phyloP scores from a whole-genome alignment of 306 rosid genomes.

The Vachellia collinsii region DNA sequence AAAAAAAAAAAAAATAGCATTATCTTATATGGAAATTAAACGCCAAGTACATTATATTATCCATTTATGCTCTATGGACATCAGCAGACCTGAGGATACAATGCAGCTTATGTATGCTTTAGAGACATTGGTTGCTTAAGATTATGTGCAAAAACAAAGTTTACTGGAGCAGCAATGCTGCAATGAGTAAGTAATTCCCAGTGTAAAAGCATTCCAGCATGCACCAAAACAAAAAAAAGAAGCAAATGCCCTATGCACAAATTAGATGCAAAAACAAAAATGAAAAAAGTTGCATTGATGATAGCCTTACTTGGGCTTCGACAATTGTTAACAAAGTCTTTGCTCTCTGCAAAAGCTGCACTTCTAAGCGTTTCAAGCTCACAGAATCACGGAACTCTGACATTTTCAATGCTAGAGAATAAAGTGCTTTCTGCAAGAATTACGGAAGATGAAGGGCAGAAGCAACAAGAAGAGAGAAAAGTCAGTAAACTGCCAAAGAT shows the following conservation, averaged over 20 bases:
- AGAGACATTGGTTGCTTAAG: slow-evolving; percentile 12
- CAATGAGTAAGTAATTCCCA: slow-evolving; percentile 10
- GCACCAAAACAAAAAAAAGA: background rate
- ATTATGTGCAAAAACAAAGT: background rate
- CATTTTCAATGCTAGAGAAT: slow-evolving; percentile 60
- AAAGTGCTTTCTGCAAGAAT: slow-evolving; percentile 63
- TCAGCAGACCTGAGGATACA: background rate
- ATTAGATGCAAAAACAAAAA: slow-evolving; percentile 26
- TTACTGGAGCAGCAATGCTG: background rate
- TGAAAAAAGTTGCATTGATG: slow-evolving; percentile 15
- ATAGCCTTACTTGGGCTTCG: slow-evolving; percentile 72
- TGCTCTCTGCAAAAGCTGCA: slow-evolving; percentile 63
- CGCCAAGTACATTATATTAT: background rate
- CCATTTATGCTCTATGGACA: background rate
- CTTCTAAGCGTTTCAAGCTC: slow-evolving; percentile 59
- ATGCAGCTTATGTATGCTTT: slow-evolving; percentile 16
- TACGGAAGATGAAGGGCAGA: slow-evolving; percentile 20
- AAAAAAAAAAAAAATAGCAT: background rate
- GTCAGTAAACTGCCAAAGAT: slow-evolving; percentile 31
- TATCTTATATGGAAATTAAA: slow-evolving; percentile 4
- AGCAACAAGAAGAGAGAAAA: slow-evolving; percentile 18
- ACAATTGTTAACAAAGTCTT: slow-evolving; percentile 64
- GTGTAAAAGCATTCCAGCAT: background rate
- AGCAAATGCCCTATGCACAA: slow-evolving; percentile 15
- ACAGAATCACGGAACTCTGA: slow-evolving; percentile 66